Conservation (phyloP, 78 protist genomes). For the Chrysochromulina parva region DNA sequence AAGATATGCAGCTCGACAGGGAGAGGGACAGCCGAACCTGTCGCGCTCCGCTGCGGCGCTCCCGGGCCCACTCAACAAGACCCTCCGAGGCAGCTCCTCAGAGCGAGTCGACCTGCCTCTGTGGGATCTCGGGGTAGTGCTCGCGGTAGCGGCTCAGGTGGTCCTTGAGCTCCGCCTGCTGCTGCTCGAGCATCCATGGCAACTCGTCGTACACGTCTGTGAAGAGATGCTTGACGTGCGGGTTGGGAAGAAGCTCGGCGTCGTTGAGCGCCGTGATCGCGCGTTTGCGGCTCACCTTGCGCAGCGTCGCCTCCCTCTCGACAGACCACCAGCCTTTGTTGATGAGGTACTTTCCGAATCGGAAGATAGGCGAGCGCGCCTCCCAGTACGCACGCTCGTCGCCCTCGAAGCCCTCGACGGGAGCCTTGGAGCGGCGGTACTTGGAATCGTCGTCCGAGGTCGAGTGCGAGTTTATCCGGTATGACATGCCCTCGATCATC, state of each 20-base stretch:
- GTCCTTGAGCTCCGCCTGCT: conserved; percentile 57
- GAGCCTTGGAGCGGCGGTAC: conserved; percentile 68
- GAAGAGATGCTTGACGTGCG: conserved; percentile 62
- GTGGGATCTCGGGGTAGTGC: conserved; percentile 33
- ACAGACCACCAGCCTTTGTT: conserved; percentile 60
- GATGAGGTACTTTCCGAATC: conserved; percentile 40
- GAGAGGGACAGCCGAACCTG: too few relatives aligned
- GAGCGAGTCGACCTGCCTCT: not conserved
- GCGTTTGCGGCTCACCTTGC: conserved; percentile 21
- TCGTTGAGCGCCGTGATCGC: conserved; percentile 43
- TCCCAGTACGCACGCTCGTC: conserved; percentile 70
- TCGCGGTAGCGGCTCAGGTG: conserved; percentile 67
- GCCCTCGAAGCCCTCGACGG: not conserved
- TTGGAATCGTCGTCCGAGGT: conserved; percentile 91
- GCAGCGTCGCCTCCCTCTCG: not conserved
- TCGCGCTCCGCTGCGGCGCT: too few relatives aligned
- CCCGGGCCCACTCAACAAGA: too few relatives aligned
- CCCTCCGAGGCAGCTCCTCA: not conserved
- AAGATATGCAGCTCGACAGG: too few relatives aligned
- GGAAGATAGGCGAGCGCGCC: conserved; percentile 66
- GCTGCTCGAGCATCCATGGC: conserved; percentile 61
- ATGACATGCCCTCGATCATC: conserved; percentile 72
- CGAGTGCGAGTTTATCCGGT: conserved; percentile 84
- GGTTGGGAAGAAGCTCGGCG: conserved; percentile 72
- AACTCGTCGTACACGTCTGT: conserved; percentile 77